Base-by-base conservation (phyloP, 305 asterid genomes). In the Rubia tinctorum region DNA sequence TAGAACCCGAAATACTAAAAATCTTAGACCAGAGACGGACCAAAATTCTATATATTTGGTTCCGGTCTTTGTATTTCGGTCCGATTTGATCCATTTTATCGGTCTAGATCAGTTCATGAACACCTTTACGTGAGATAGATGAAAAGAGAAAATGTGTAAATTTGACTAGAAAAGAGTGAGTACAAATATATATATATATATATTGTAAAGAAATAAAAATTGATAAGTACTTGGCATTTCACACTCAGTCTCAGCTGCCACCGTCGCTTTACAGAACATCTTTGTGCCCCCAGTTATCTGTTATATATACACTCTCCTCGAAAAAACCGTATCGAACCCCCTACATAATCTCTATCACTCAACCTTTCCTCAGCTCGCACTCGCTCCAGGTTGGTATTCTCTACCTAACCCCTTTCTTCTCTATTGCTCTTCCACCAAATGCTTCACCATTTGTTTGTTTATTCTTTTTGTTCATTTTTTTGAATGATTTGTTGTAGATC, bases 171-270 rank as follows among this genome's bases (percentile, higher is more conserved):
- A 30, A 1, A 3, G 34, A 30, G 34, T 1, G 3, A 30, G 34
- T 30, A 30, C 34, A 30, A 30, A 30, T 30, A 30, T 30, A 1
- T 30, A 30, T 30, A 1, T 30, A 30, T 30, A 1, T 30, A 30
- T 30, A 1, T 3, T 30, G 2, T 42, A 1, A 4, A 42, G 10
- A 49, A 49, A 49, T 49, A 49, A 14, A 49, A 49, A 49, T 2
- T 13, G 7, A 49, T 49, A 4, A 53, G 59, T 53, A 53, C 59
- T 53, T 17, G 6, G 17, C 59, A 53, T 53, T 53, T 53, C 59
- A 53, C 59, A 17, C 59, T 14, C 23, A 18, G 23, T 53, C 64
- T 59, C 72, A 68, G 72, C 72, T 68, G 60, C 72, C 72, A 68
- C 43, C 72, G 59, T 65, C 34, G 47, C 47, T 67, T 39, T 44